Percentiles rank a stretch among this genome's conserved stretches.
Conservation (phyloP, 2,329 filamentous ascomycete genomes). For the Kalmusia sp. region DNA sequence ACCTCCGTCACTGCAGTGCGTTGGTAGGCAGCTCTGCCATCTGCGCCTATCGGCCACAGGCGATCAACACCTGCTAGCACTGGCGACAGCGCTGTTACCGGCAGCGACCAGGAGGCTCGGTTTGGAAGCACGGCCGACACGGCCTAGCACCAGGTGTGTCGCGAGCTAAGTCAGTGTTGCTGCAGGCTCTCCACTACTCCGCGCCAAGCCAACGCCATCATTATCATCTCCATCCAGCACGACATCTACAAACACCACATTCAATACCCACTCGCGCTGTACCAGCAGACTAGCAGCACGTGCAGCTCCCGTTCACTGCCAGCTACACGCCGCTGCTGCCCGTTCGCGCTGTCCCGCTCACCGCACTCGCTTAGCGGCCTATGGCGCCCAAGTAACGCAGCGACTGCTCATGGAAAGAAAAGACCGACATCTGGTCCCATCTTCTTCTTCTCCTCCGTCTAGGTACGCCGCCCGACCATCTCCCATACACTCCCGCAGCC, state of each 20-base stretch:
- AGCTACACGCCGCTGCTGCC: constrained; percentile 7
- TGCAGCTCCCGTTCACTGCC: constrained; percentile 8
- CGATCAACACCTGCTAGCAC: neutral
- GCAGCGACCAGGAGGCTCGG: neutral
- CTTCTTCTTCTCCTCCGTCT: constrained; percentile 25
- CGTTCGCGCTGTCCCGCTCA: constrained; percentile 23
- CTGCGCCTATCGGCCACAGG: neutral
- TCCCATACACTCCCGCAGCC: constrained; percentile 11
- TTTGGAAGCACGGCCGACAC: neutral
- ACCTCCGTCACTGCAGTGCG: too few relatives aligned
- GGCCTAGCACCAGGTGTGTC: neutral
- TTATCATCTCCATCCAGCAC: constrained; percentile 22
- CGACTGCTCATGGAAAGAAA: constrained; percentile 39
- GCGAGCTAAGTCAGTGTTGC: neutral
- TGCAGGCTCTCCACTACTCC: constrained; percentile 12
- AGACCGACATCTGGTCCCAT: constrained; percentile 32
- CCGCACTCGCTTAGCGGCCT: constrained; percentile 47
- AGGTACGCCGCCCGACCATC: constrained; percentile 29
- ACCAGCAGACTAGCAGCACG: neutral
- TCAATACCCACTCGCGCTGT: neutral
- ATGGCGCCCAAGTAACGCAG: constrained; percentile 47
- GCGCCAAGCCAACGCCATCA: constrained; percentile 21
- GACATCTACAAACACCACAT: constrained; percentile 16
- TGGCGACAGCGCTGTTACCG: neutral
- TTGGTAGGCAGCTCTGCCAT: too few relatives aligned